Percentiles rank a stretch among this genome's conserved stretches.
Conservation (phyloP, 495 filamentous ascomycete species). For the Hypoxylon lenormandii region DNA sequence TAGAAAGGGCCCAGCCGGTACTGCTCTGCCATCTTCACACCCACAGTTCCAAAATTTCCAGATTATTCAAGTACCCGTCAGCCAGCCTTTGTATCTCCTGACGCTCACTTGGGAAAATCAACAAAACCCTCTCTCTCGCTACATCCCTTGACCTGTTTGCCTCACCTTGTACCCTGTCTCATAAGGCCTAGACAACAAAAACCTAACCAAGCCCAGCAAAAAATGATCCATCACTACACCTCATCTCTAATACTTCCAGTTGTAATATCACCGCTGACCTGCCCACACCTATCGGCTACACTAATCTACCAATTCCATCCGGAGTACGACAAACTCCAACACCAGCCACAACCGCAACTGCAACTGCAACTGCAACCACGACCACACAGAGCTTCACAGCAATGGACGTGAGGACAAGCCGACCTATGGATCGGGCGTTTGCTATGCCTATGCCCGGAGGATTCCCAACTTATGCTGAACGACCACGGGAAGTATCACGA, state of each 20-base stretch:
- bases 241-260: slow-evolving; percentile 34
- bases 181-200: slow-evolving; percentile 43
- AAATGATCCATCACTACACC: slow-evolving; percentile 40
- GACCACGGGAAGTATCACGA: not conserved
- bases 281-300: slow-evolving; percentile 15
- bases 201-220: slow-evolving; percentile 39
- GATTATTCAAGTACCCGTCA: slow-evolving; percentile 40
- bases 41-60: slow-evolving; percentile 28
- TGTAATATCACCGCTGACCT: slow-evolving; percentile 31
- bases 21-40: slow-evolving; percentile 29
- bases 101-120: slow-evolving; percentile 31
- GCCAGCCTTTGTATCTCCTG: slow-evolving; percentile 45
- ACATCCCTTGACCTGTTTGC: slow-evolving; percentile 34
- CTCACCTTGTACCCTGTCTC: slow-evolving; percentile 50
- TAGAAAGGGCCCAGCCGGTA: slow-evolving; percentile 15
- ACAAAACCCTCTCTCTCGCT: slow-evolving; percentile 29
- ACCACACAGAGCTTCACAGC: slow-evolving; percentile 7
- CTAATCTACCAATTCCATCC: slow-evolving; percentile 42
- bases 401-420: slow-evolving; percentile 40
- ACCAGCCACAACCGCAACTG: not conserved
- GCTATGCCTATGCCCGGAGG: slow-evolving; percentile 49
- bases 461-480: slow-evolving; percentile 44
- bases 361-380: slow-evolving; percentile 6
- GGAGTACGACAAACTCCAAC: slow-evolving; percentile 40
- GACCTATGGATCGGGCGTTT: slow-evolving; percentile 38